These are phyloP conservation scores for Crithidia expoeki DNA, from an alignment of 208 protist species.

Conservation along the genomic window DNA sequence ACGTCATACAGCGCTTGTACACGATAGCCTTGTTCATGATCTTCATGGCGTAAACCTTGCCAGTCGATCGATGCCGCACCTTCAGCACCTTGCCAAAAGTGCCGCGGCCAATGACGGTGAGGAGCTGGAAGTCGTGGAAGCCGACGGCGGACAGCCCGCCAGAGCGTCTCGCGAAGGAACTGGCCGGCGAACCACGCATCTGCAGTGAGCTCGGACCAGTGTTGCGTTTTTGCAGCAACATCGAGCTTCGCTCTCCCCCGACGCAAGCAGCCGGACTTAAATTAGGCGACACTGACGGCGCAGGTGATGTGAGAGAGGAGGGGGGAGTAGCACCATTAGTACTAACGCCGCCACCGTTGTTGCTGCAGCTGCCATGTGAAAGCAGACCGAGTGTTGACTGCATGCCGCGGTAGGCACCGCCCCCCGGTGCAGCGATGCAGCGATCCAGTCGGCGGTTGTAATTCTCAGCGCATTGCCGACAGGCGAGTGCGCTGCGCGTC, in stretches of 20 bases:
- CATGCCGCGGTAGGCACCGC: conserved; percentile 33
- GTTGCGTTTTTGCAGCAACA: conserved; percentile 27
- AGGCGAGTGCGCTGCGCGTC: conserved; percentile 37
- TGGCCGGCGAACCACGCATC: neutral
- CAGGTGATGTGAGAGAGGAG: neutral
- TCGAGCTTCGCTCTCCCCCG: conserved; percentile 18
- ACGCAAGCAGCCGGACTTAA: conserved; percentile 11
- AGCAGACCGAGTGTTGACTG: conserved; percentile 21
- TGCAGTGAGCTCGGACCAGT: conserved; percentile 1
- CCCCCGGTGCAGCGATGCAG: conserved; percentile 31
- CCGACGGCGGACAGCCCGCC: conserved; percentile 33
- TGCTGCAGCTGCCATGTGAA: neutral
- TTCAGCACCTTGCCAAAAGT: conserved; percentile 96
- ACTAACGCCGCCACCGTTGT: neutral
- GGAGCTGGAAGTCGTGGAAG: conserved; percentile 85
- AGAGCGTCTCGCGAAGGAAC: conserved; percentile 10
- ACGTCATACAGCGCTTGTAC: conserved; percentile 79
- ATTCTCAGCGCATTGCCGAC: conserved; percentile 71
- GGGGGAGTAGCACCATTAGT: neutral
- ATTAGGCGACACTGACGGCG: neutral
- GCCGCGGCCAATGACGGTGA: conserved; percentile 91
- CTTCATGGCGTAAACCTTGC: conserved; percentile 92
- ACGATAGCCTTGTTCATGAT: conserved; percentile 88
- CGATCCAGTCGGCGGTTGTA: conserved; percentile 45
- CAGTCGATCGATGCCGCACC: conserved; percentile 62